These are phyloP conservation scores for Albifimbria verrucaria DNA, from an alignment of 2,329 filamentous ascomycete species.

Conservation along the genomic window DNA sequence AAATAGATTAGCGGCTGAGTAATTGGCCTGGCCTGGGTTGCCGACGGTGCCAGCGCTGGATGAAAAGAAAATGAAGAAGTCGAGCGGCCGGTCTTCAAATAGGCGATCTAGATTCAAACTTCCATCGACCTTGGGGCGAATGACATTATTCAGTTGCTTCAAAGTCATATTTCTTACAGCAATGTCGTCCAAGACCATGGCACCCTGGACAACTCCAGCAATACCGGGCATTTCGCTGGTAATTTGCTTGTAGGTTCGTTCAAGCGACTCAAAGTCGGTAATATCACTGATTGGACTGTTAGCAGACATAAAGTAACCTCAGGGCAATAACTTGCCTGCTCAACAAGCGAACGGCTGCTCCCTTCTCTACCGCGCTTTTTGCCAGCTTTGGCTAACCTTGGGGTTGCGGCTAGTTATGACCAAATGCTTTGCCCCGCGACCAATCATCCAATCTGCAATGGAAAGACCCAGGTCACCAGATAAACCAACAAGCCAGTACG, in stretches of 20 bases:
- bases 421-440: slow-evolving; percentile 31
- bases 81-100: slow-evolving; percentile 24
- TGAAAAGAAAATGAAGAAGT: slow-evolving; percentile 40
- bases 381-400: slow-evolving; percentile 24
- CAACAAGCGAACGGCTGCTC: no score
- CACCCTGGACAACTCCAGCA: slow-evolving; percentile 38
- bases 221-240: no score
- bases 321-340: no score
- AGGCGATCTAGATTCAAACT: slow-evolving; percentile 25
- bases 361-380: no score
- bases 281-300: no score
- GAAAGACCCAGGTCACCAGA: slow-evolving; percentile 32
- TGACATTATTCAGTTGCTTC: slow-evolving; percentile 22
- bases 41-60: slow-evolving; percentile 32
- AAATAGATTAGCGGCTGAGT: slow-evolving; percentile 34
- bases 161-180: slow-evolving; percentile 26
- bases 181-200: slow-evolving; percentile 39
- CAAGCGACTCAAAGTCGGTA: slow-evolving; percentile 6
- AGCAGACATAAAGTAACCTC: no score
- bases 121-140: slow-evolving; percentile 36
- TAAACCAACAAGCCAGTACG: slow-evolving; percentile 30
- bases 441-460: slow-evolving; percentile 36
- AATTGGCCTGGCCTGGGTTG: slow-evolving; percentile 33
- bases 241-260: no score
- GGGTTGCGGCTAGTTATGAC: slow-evolving; percentile 36